Evolutionary conservation across 148 eudicot genomes (phyloP), one percentile per base, ranked within the genome.

Genomic region (Bassia scoparia): DNA sequence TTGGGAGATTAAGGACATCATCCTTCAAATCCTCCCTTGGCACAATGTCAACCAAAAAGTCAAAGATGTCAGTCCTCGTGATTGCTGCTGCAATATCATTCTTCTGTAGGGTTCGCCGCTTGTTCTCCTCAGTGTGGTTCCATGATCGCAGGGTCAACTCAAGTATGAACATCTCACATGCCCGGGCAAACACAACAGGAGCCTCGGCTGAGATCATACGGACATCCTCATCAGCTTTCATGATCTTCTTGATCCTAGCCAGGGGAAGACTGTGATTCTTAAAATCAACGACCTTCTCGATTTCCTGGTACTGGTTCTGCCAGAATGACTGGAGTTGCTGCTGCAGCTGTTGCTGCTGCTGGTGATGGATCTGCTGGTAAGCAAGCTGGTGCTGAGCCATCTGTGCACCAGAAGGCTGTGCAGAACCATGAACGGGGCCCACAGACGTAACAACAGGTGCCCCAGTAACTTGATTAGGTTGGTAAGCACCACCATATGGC

Each of bases 161-260:
- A 30, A 86, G 83, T 24, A 90, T 90, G 80, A 88, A 90, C 92
- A 90, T 88, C 78, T 90, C 96, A 21, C 96, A 90, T 10, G 96
- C 96, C 55, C 92, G 76, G 29, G 92, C 92, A 56, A 90, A 90
- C 33, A 90, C 92, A 12, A 90, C 86, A 0, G 92, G 96, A 31
- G 92, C 96, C 84, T 90, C 96, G 2, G 96, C 96, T 1, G 96
- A 90, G 70, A 90, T 90, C 96, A 90, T 90, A 43, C 96, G 82
- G 16, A 90, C 96, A 66, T 90, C 96, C 79, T 90, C 96, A 35
- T 90, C 92, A 0, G 96, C 92, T 55, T 90, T 90, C 96, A 90
- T 90, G 75, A 90, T 88, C 71, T 90, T 90, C 75, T 90, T 90
- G 78, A 90, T 90, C 76, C 96, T 75, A 1, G 92, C 96, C 54